Base-by-base conservation (phyloP, 345 rosid genomes). In the Dipteronia sinensis region DNA sequence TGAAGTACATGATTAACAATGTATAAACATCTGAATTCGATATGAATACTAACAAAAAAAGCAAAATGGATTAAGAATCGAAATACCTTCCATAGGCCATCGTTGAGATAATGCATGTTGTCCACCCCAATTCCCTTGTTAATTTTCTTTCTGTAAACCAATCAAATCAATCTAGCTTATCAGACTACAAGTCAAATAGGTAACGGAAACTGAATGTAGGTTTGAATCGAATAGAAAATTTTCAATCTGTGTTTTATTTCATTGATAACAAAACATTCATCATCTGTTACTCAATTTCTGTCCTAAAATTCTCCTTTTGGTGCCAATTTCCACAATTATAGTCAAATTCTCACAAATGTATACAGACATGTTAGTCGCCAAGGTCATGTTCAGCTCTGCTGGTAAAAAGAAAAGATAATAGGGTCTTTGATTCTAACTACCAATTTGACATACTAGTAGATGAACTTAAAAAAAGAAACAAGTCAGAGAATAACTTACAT, bases 41-140 rank as follows among this genome's bases (percentile, higher is more conserved):
- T 8, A 34, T 27, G 27, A 38, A 72, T 19, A 42, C 7, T 12
- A 6, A 20, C 13, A 31, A 31, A 12, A 23, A 27, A 22, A 40
- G 53, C 20, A 0, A n/a, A 72, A 42, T 42, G 70, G 63, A 67
- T 69, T 69, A 19, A 20, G 44, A 16, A 23, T 40, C 15, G 31
- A 19, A 23, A 63, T 89, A 90, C 99, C 98, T 97, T 94, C 99
- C 98, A 97, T 49, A 97, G 95, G 76, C 98, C 98, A 79, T 94
- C 99, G 63, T 94, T 97, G 74, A 94, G 97, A 85, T 94, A 97
- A 88, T 97, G 99, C 98, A 97, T 90, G 83, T 86, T 94, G 87
- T 97, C 99, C 76, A 97, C 94, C 47, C 98, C 99, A 42, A 97
- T 97, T 69, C 99, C 99, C 83, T 97, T 97, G 91, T 97, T 97